Evolutionary conservation across 495 filamentous ascomycete species (phyloP).

Genomic region (Clavariopsis aquatica): DNA sequence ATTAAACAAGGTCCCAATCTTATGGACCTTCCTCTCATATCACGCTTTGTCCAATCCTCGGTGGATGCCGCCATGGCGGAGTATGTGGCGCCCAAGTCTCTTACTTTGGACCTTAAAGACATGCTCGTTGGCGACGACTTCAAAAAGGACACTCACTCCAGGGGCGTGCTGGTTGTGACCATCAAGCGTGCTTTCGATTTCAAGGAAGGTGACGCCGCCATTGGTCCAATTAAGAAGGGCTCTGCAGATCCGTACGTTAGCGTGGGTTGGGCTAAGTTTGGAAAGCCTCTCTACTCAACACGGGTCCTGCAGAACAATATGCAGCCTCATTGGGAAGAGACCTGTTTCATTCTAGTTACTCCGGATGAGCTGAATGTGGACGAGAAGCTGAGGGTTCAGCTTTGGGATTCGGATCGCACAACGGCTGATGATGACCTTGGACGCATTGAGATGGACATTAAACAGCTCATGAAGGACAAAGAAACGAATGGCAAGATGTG

Average conservation of each 20-base stretch:
- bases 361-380: conserved; percentile 70
- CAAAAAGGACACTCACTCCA: conserved; percentile 67
- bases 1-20: conserved; percentile 66
- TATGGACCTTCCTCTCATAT: conserved; percentile 71
- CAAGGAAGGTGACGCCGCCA: conserved; percentile 63
- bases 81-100: conserved; percentile 72
- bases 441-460: conserved; percentile 65
- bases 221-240: conserved; percentile 57
- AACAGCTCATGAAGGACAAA: conserved; percentile 59
- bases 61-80: conserved; percentile 69
- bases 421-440: conserved; percentile 75
- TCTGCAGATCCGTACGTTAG: conserved; percentile 69
- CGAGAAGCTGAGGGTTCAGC: conserved; percentile 65
- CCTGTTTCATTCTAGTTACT: conserved; percentile 62
- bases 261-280: conserved; percentile 74
- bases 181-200: conserved; percentile 66
- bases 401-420: conserved; percentile 71
- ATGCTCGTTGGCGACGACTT: conserved; percentile 75
- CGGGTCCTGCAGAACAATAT: conserved; percentile 64
- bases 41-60: conserved; percentile 69
- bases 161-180: conserved; percentile 64
- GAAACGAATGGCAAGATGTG: conserved; percentile 57
- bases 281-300: conserved; percentile 65
- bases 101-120: conserved; percentile 70
- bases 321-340: conserved; percentile 70